phyloP scores from a whole-genome alignment of 768 basidiomycete genomes.

The Auricularia cornea region DNA sequence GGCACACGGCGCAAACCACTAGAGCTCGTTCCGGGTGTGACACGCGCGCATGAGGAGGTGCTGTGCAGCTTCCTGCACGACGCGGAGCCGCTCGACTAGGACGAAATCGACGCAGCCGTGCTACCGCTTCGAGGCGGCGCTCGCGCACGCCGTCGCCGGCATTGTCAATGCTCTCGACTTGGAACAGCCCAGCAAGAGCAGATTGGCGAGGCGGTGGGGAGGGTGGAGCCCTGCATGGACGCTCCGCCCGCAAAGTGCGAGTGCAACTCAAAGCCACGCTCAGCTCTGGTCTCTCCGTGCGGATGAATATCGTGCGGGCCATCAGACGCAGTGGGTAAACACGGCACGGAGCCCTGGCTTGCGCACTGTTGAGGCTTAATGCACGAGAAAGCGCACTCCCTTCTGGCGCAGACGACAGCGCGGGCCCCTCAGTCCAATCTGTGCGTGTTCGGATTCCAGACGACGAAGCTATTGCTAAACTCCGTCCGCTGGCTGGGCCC shows the following conservation, averaged over 20 bases:
- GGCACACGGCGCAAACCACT: constrained; percentile 72
- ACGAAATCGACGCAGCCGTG: constrained; percentile 60
- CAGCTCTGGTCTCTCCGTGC: too few species aligned
- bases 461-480: too few species aligned
- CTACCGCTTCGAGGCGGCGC: constrained; percentile 44
- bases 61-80: constrained; percentile 70
- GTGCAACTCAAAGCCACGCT: too few species aligned
- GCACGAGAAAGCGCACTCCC: too few species aligned
- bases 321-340: too few species aligned
- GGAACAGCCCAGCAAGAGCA: constrained; percentile 42
- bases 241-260: constrained; percentile 23
- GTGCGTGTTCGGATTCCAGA: too few species aligned
- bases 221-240: constrained; percentile 33
- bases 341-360: too few species aligned
- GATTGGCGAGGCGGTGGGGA: constrained; percentile 42
- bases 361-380: too few species aligned
- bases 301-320: too few species aligned
- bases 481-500: too few species aligned
- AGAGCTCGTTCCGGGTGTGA: constrained; percentile 57
- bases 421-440: too few species aligned
- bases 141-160: constrained; percentile 51
- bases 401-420: too few species aligned
- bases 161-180: constrained; percentile 47
- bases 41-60: constrained; percentile 63
- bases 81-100: constrained; percentile 50